phyloP scores from a whole-genome alignment of 1,284 basidiomycete genomes.

The Sporisorium sorghi region DNA sequence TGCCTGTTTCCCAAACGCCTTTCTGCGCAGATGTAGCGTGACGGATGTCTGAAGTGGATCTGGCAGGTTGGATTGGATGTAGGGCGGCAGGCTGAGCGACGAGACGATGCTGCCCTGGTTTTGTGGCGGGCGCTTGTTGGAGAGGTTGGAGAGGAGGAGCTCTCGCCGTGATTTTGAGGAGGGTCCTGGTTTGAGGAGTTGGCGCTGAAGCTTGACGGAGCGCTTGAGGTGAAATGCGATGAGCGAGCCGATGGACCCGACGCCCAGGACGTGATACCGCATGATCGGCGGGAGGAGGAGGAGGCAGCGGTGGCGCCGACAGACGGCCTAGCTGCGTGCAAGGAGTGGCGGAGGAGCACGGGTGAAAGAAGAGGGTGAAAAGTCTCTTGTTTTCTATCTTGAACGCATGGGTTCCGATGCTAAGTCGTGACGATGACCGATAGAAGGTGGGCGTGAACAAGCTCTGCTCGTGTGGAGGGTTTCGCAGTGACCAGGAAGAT shows the following conservation, averaged over 20 bases:
- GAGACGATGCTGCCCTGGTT: conserved; percentile 34
- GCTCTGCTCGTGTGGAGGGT: conserved; percentile 19
- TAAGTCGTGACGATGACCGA: not conserved
- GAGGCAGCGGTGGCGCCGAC: not conserved
- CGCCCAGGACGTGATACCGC: conserved; percentile 67
- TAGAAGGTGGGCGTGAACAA: not conserved
- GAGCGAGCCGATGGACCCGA: conserved; percentile 65
- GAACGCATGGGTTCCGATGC: conserved; percentile 4
- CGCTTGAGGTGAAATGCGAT: conserved; percentile 64
- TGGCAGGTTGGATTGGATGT: conserved; percentile 43
- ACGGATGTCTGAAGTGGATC: conserved; percentile 45
- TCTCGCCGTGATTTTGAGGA: conserved; percentile 30
- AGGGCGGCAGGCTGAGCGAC: conserved; percentile 49
- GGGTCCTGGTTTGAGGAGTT: conserved; percentile 34
- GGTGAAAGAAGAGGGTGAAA: too few species aligned
- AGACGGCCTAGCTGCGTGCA: not conserved
- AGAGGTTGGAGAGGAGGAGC: conserved; percentile 45
- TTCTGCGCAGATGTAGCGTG: conserved; percentile 55
- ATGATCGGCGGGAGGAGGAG: conserved; percentile 27
- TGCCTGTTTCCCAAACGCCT: conserved; percentile 27
- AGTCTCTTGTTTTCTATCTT: conserved; percentile 3
- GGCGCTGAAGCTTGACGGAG: conserved; percentile 44
- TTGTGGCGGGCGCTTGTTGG: conserved; percentile 36
- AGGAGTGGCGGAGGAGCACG: not conserved
- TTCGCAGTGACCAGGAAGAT: not conserved